Conservation (phyloP, 73 alveolate species). For the Paramecium octaurelia region DNA sequence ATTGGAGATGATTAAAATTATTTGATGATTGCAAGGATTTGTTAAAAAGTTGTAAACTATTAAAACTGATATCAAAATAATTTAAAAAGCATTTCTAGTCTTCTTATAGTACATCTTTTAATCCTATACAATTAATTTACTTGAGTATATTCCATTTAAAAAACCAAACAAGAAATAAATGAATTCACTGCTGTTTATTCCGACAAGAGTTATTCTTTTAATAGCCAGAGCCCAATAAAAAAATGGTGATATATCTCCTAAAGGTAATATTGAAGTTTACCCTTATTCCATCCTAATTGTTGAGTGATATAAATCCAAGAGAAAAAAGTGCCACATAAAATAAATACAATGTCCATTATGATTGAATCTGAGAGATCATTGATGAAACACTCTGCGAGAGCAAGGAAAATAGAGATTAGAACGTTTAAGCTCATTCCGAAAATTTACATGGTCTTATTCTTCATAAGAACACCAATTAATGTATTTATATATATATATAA, state of each 20-base stretch:
- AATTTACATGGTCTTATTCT: not conserved
- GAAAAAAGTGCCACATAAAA: not conserved
- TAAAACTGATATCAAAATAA: not conserved
- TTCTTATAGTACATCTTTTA: not conserved
- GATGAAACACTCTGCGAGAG: not conserved
- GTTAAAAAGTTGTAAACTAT: not conserved
- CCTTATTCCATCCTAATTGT: not conserved
- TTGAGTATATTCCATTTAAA: not conserved
- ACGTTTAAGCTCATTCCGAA: not conserved
- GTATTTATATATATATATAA: not conserved
- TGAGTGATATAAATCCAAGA: not conserved
- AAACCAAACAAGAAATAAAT: not conserved
- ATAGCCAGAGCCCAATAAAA: not conserved
- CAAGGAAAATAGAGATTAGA: not conserved
- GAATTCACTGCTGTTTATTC: not conserved
- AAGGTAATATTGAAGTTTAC: not conserved
- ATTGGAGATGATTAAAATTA: not conserved
- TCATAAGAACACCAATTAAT: not conserved
- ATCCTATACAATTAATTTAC: not conserved
- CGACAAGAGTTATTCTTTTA: not conserved
- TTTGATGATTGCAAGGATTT: not conserved
- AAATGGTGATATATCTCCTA: not conserved
- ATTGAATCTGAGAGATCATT: not conserved
- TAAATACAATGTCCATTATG: not conserved
- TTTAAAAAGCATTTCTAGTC: not conserved